Conservation (phyloP, 352 stramenopile species). For the Pythium dissimile region DNA sequence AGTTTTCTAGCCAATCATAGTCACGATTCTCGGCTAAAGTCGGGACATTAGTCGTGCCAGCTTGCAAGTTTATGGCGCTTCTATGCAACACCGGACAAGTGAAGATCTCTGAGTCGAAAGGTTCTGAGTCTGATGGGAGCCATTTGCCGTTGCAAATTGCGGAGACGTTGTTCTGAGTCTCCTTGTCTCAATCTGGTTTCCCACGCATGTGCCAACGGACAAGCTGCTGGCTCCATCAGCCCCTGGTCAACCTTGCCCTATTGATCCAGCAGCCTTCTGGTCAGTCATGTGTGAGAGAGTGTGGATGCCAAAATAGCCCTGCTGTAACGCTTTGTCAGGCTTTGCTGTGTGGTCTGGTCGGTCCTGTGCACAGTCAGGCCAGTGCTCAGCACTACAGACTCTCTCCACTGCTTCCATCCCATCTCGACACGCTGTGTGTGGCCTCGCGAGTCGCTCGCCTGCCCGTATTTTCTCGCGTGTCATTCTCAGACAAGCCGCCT, state of each 20-base stretch:
- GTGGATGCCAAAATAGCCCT: no score
- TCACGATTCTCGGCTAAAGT: no score
- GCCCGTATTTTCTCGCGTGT: background rate
- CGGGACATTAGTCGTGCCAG: no score
- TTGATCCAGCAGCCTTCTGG: no score
- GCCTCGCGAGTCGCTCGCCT: background rate
- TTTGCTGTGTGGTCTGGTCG: background rate
- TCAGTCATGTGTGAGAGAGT: no score
- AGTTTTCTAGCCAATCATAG: background rate
- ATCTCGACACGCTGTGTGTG: background rate
- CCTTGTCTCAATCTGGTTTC: background rate
- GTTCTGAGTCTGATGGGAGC: background rate
- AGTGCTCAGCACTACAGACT: no score
- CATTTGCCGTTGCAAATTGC: background rate
- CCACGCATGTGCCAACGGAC: background rate
- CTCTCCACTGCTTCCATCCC: no score
- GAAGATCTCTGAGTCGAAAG: background rate
- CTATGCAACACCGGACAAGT: background rate
- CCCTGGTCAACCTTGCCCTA: no score
- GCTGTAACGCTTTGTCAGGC: no score
- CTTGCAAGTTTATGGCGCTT: no score
- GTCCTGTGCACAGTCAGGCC: background rate
- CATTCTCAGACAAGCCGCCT: constrained; percentile 6
- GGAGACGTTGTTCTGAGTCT: background rate
- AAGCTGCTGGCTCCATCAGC: background rate